Evolutionary conservation across 2,329 filamentous ascomycete genomes (phyloP).

Genomic region (Trichoderma brevicompactum): DNA sequence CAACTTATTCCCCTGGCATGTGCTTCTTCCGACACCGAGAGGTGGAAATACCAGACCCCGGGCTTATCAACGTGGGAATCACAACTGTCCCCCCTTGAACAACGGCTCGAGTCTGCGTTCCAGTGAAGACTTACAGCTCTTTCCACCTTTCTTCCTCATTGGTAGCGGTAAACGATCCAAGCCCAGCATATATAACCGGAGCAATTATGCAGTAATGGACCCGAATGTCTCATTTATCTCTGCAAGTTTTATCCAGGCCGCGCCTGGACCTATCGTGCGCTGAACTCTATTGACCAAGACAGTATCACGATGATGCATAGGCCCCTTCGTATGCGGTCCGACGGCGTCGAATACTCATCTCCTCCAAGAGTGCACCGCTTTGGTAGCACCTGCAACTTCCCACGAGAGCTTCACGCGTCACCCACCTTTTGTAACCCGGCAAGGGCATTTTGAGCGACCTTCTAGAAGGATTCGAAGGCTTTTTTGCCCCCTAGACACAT

Average conservation of each 20-base stretch:
- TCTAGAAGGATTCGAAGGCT: slow-evolving; percentile 15
- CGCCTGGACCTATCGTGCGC: neutral
- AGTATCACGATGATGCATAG: slow-evolving; percentile 12
- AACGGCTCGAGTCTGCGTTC: neutral
- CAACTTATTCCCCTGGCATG: neutral
- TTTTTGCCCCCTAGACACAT: neutral
- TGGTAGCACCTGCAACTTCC: slow-evolving; percentile 26
- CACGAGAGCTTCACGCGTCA: slow-evolving; percentile 17
- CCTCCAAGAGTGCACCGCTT: neutral
- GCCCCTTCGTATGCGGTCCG: slow-evolving; percentile 16
- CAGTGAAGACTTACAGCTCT: neutral
- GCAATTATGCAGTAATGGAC: neutral
- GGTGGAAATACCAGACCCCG: neutral
- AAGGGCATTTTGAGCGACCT: slow-evolving; percentile 1
- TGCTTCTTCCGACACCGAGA: slow-evolving; percentile 15
- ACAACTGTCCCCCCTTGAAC: neutral
- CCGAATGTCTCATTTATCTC: slow-evolving; percentile 3
- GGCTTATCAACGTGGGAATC: neutral
- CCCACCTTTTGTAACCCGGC: neutral
- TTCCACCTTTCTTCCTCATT: neutral
- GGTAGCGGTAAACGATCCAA: neutral
- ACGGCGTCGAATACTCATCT: slow-evolving; percentile 20
- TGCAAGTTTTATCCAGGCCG: neutral
- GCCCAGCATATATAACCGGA: neutral
- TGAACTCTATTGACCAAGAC: slow-evolving; percentile 1